A percentile compares a stretch with the other conserved stretches of the same genome.
These are phyloP conservation scores for Podospora anserina DNA, from an alignment of 495 filamentous ascomycete species.

Conservation along the genomic window DNA sequence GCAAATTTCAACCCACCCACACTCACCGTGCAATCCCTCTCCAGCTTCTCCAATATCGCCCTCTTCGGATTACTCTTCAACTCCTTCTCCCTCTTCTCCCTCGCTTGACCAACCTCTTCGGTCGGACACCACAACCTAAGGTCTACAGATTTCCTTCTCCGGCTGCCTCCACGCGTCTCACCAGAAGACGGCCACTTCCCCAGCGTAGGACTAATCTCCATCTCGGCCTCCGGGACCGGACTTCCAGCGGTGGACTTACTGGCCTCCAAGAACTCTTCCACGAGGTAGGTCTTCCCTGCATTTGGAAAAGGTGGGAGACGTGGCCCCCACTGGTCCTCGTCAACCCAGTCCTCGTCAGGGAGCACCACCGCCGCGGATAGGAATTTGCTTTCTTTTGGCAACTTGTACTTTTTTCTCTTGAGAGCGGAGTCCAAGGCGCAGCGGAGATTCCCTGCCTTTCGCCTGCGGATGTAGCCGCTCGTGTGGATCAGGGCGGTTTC, in stretches of 20 bases:
- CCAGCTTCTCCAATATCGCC: conserved; percentile 15
- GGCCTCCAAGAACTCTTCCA: neutral
- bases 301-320: too few relatives aligned
- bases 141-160: too few relatives aligned
- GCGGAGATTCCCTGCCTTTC: neutral
- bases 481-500: conserved; percentile 5
- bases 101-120: too few relatives aligned
- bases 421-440: neutral
- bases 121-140: too few relatives aligned
- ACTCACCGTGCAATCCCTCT: conserved; percentile 8
- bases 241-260: too few relatives aligned
- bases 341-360: conserved; percentile 17
- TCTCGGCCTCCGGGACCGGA: conserved; percentile 22
- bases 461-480: neutral
- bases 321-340: too few relatives aligned
- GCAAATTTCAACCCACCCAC: conserved; percentile 28
- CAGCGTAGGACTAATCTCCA: conserved; percentile 29
- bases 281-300: neutral
- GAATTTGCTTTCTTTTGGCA: conserved; percentile 1
- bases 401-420: neutral
- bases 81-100: neutral
- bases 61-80: neutral
- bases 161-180: neutral
- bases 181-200: conserved; percentile 20
- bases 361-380: conserved; percentile 1